These are phyloP conservation scores for Boletellus ananas DNA, from an alignment of 768 basidiomycete genomes.

Conservation along the genomic window DNA sequence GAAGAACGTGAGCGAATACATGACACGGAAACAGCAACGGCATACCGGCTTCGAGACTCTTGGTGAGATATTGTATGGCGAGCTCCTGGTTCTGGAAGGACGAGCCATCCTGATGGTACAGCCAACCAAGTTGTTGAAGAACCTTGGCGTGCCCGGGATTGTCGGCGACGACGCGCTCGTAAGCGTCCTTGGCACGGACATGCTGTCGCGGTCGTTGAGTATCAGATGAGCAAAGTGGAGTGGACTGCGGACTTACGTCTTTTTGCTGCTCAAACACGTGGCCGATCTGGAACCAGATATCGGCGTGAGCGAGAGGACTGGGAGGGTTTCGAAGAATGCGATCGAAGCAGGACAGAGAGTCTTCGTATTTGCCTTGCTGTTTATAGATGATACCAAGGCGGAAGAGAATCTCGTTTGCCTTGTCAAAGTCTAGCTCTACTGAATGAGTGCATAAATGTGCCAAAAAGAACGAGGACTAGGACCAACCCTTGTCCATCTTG, in stretches of 20 bases:
- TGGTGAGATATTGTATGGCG: constrained; percentile 90
- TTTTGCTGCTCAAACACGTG: constrained; percentile 98
- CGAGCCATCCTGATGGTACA: constrained; percentile 94
- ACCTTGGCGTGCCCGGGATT: constrained; percentile 96
- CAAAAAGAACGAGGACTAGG: not conserved
- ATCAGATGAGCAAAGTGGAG: constrained; percentile 1
- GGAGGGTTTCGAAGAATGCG: constrained; percentile 96
- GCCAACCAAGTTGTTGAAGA: constrained; percentile 95
- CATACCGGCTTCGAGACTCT: constrained; percentile 91
- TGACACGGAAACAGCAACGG: not conserved
- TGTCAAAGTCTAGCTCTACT: constrained; percentile 78
- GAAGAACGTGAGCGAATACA: not conserved
- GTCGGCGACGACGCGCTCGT: constrained; percentile 90
- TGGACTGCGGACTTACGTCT: constrained; percentile 56
- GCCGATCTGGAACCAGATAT: constrained; percentile 99
- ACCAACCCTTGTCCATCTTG: constrained; percentile 91
- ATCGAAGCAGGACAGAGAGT: constrained; percentile 89
- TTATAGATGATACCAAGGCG: constrained; percentile 99
- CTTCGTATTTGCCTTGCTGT: constrained; percentile 91
- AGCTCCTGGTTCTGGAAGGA: constrained; percentile 94
- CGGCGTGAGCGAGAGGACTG: constrained; percentile 90
- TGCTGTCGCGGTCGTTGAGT: constrained; percentile 50
- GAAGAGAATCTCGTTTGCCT: constrained; percentile 98
- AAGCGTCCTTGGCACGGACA: constrained; percentile 87
- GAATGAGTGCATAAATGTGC: constrained; percentile 26